Conservation (phyloP, 2,329 filamentous ascomycete species). For the Fusarium denticulatum region DNA sequence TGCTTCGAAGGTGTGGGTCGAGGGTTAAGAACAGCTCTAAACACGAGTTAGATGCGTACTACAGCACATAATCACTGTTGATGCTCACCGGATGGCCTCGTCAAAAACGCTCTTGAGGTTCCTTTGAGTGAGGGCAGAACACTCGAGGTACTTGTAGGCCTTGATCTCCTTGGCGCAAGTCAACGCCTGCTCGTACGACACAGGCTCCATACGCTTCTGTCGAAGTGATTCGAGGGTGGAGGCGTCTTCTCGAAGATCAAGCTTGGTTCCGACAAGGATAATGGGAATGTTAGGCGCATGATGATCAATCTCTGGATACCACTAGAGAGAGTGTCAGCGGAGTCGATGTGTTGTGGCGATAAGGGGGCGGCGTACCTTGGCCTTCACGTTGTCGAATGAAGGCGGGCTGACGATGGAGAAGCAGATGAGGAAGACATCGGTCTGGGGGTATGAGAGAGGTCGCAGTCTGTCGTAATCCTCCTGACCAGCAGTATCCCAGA, state of each 20-base stretch:
- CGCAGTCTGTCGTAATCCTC: conserved; percentile 97
- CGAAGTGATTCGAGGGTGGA: conserved; percentile 83
- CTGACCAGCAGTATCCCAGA: conserved; percentile 99
- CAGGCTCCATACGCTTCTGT: conserved; percentile 96
- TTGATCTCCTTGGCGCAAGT: conserved; percentile 92
- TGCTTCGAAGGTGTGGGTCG: conserved; percentile 63
- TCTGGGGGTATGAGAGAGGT: conserved; percentile 96
- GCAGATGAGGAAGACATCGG: conserved; percentile 97
- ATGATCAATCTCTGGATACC: conserved; percentile 97
- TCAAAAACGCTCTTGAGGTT: conserved; percentile 99
- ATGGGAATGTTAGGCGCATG: conserved; percentile 96
- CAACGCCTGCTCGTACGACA: conserved; percentile 91
- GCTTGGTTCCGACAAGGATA: conserved; percentile 96
- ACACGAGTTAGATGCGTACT: conserved; percentile 41
- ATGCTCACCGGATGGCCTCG: conserved; percentile 91
- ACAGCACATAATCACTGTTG: conserved; percentile 14
- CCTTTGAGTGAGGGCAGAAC: conserved; percentile 94
- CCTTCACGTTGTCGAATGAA: conserved; percentile 98
- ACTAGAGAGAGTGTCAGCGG: conserved; percentile 62
- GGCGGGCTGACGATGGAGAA: conserved; percentile 98
- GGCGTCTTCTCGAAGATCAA: conserved; percentile 91
- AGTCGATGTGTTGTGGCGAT: neutral
- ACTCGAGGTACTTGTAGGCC: conserved; percentile 97
- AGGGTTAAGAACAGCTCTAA: conserved; percentile 77
- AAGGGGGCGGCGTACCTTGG: conserved; percentile 76